These are phyloP conservation scores for Westerdykella sp. DNA, from an alignment of 2,329 filamentous ascomycete genomes.

Conservation along the genomic window DNA sequence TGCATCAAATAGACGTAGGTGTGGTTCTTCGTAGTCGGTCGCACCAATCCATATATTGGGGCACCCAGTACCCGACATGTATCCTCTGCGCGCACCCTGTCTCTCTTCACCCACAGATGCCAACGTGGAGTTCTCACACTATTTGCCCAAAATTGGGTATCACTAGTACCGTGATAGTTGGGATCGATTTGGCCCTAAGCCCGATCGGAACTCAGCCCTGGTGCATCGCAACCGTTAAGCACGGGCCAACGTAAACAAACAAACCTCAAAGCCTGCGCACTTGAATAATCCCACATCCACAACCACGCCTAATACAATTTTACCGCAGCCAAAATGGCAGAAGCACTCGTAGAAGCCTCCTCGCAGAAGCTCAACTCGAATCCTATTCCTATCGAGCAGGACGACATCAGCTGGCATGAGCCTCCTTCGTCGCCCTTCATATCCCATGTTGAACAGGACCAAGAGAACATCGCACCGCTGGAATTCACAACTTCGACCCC, in stretches of 20 bases:
- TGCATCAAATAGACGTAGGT: too few species aligned
- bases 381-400: conserved; percentile 21
- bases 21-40: too few species aligned
- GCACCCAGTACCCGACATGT: too few species aligned
- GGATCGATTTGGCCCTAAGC: too few species aligned
- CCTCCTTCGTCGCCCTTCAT: conserved; percentile 46
- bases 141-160: too few species aligned
- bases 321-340: conserved; percentile 18
- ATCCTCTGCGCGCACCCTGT: too few species aligned
- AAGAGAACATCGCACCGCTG: conserved; percentile 33
- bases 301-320: too few species aligned
- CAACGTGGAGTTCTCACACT: too few species aligned
- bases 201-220: too few species aligned
- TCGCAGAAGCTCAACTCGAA: conserved; percentile 26
- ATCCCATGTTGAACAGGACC: conserved; percentile 38
- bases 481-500: conserved; percentile 17
- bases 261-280: conserved; percentile 1
- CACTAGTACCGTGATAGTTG: too few species aligned
- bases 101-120: too few species aligned
- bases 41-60: too few species aligned
- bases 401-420: conserved; percentile 37
- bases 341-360: conserved; percentile 27
- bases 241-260: conserved; percentile 1
- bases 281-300: not conserved
- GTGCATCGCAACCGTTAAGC: not conserved